Base-by-base conservation (phyloP, 192 early-diverging fungal genomes). In the Linnemannia exigua region DNA sequence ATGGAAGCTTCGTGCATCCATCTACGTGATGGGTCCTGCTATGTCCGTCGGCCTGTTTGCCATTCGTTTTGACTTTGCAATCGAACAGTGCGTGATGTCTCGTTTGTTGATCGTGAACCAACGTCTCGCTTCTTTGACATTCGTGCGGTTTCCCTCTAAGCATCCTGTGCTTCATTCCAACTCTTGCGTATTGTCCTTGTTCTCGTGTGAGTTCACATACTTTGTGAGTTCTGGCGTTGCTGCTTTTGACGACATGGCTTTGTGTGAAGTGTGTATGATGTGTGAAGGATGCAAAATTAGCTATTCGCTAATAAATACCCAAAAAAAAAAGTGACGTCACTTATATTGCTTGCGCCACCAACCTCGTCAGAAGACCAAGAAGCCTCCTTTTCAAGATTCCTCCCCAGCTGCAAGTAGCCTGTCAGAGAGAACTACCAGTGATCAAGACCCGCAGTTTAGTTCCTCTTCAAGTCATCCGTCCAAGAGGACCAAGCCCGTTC, bases 151-250 rank as follows among this genome's bases (percentile, higher is more conserved):
- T 11, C 5, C 25, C 12, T 63, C 8, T 9, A 31, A 31, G 11
- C 15, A 63, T 63, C 58, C 12, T 31, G 28, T 14, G 58, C 15
- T 63, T 15, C 9, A 11, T 14, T 25, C 12, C 28, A 25, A 11
- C 2, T 63, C 12, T 14, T 63, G 8, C 15, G 14, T 44, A 11
- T 41, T 41, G 37, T 3, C 20, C 37, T 25, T 22, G 37, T 9
- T 3, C 8, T 25, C 38, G 68, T 37, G 3, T 70, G 2, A 22
- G 35, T 31, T 2, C 16, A 74, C 79, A 54, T 80, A 77, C 76
- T 77, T 77, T 47, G 69, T 77, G 76, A 77, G 76, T 50, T 77
- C 76, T 70, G 76, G 76, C 46, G 76, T 77, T 67, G 76, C 76
- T 51, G 76, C 76, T 77, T 77, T 77, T 37, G 76, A 47, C 44